These are phyloP conservation scores for Penstemon eatonii DNA, from an alignment of 257 asterid species.

Conservation along the genomic window DNA sequence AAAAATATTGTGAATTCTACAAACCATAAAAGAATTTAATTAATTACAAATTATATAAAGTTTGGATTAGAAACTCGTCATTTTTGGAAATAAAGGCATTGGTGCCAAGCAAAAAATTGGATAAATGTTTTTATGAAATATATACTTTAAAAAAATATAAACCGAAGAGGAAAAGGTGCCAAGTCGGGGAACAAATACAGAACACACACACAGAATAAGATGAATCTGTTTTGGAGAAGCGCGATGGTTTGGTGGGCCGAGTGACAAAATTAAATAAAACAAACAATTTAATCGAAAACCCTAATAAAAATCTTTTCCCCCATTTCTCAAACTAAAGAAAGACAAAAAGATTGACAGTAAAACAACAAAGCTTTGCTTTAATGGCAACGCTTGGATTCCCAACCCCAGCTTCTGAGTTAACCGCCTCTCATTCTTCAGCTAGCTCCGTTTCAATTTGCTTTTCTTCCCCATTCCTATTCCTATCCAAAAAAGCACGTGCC, in stretches of 20 bases:
- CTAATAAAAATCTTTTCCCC: not conserved
- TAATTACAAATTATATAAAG: no score
- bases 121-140: no score
- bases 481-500: conserved; percentile 41
- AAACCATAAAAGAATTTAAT: no score
- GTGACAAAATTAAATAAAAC: not conserved
- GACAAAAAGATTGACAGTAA: not conserved
- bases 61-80: no score
- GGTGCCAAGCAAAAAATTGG: no score
- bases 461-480: conserved; percentile 39
- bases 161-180: not conserved
- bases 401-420: conserved; percentile 50
- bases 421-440: conserved; percentile 44
- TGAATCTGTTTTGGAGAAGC: no score
- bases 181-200: not conserved
- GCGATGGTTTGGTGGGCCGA: no score
- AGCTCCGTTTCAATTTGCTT: conserved; percentile 43
- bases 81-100: no score
- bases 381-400: conserved; percentile 58
- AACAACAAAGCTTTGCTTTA: not conserved
- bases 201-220: no score
- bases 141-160: no score
- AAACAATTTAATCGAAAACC: not conserved
- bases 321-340: not conserved
- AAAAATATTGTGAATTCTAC: no score